A percentile compares a stretch with the other conserved stretches of the same genome.
phyloP scores from a whole-genome alignment of 805 yeast species.

The Wickerhamiella slavikovae region DNA sequence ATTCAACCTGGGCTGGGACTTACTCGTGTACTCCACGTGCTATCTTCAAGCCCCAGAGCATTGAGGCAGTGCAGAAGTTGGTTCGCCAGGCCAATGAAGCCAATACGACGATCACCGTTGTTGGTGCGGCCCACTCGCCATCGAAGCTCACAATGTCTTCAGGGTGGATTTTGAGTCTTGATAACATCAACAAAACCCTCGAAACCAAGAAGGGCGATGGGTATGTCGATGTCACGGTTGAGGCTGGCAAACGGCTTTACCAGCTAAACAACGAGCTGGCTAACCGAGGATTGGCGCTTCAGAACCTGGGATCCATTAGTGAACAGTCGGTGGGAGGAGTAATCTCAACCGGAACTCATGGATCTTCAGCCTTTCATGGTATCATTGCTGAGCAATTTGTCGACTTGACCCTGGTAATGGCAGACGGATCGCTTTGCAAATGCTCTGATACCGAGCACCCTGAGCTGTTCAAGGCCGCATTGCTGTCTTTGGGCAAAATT shows the following conservation, averaged over 20 bases:
- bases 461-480: conserved; percentile 58
- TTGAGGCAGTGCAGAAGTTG: conserved; percentile 48
- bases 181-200: conserved; percentile 42
- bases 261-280: conserved; percentile 52
- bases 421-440: conserved; percentile 48
- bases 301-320: conserved; percentile 80
- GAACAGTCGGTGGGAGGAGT: conserved; percentile 93
- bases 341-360: conserved; percentile 92
- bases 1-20: conserved; percentile 82
- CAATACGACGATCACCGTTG: conserved; percentile 52
- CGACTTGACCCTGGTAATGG: conserved; percentile 49
- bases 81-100: conserved; percentile 42
- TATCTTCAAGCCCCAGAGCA: conserved; percentile 52
- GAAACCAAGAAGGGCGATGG: conserved; percentile 29
- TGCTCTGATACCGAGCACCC: conserved; percentile 46
- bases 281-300: conserved; percentile 51
- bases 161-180: conserved; percentile 79
- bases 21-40: conserved; percentile 56
- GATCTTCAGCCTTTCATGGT: conserved; percentile 86
- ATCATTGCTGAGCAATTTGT: conserved; percentile 76
- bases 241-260: conserved; percentile 70
- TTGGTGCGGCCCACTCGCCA: conserved; percentile 93
- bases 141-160: conserved; percentile 71
- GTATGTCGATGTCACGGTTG: conserved; percentile 80
- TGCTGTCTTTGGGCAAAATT: conserved; percentile 73